These are phyloP conservation scores for Tolypocladium paradoxum DNA, from an alignment of 2,329 filamentous ascomycete species.

Conservation along the genomic window DNA sequence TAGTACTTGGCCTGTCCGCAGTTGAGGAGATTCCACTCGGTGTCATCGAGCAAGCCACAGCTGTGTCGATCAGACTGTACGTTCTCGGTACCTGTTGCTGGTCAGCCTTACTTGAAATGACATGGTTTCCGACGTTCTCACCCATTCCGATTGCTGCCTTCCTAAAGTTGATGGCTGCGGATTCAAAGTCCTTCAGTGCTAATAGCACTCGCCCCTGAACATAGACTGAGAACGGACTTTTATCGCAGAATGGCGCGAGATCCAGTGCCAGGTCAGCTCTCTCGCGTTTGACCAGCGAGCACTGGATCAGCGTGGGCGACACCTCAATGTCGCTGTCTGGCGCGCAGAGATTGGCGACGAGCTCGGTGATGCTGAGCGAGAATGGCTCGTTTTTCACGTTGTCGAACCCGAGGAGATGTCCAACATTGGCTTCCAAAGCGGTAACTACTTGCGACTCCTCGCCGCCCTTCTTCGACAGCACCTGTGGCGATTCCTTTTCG, in stretches of 20 bases:
- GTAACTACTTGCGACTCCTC: conserved; percentile 42
- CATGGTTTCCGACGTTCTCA: conserved; percentile 31
- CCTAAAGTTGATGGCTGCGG: conserved; percentile 66
- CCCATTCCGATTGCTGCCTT: conserved; percentile 75
- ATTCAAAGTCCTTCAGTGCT: conserved; percentile 59
- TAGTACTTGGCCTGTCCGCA: conserved; percentile 76
- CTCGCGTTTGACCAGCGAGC: conserved; percentile 47
- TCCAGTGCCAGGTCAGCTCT: conserved; percentile 50
- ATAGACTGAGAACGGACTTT: conserved; percentile 60
- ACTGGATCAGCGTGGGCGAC: conserved; percentile 49
- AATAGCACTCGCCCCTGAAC: conserved; percentile 74
- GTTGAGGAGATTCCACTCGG: conserved; percentile 59
- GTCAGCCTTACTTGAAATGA: background rate
- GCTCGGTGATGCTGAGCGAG: conserved; percentile 51
- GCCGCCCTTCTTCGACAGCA: conserved; percentile 26
- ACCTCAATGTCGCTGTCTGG: conserved; percentile 56
- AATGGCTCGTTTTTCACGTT: conserved; percentile 39
- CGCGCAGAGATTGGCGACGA: conserved; percentile 55
- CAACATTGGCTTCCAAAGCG: conserved; percentile 47
- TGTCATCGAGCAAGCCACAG: conserved; percentile 60
- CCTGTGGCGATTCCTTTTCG: conserved; percentile 21
- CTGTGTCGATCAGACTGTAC: conserved; percentile 43
- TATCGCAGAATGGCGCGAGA: conserved; percentile 43
- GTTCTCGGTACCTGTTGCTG: conserved; percentile 30
- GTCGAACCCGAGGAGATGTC: conserved; percentile 52